A percentile compares a stretch with the other conserved stretches of the same genome.
These are phyloP conservation scores for Panicum virgatum DNA, from an alignment of 202 grass and related monocot species.

Conservation along the genomic window DNA sequence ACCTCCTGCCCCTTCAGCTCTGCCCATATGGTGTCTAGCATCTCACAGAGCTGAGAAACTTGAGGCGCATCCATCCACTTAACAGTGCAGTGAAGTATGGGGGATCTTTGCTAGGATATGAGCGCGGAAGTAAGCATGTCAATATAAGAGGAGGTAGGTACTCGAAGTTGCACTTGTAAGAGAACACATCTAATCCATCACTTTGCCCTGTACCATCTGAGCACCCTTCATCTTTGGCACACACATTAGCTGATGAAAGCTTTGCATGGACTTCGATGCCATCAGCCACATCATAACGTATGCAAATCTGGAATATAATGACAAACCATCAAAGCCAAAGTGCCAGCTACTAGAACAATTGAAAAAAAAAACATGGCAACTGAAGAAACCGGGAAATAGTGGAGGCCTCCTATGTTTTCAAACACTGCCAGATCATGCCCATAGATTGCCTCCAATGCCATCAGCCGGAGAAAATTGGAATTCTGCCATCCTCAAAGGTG, in stretches of 20 bases:
- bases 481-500: too few relatives aligned
- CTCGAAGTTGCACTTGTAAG: conserved; percentile 51
- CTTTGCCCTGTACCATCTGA: neutral
- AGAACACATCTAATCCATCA: conserved; percentile 38
- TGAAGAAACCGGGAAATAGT: conserved; percentile 61
- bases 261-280: neutral
- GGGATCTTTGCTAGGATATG: conserved; percentile 69
- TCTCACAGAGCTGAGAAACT: conserved; percentile 61
- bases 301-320: neutral
- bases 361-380: neutral
- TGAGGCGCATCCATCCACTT: conserved; percentile 59
- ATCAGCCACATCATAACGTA: neutral
- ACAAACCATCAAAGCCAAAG: conserved; percentile 2
- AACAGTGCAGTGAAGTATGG: conserved; percentile 58
- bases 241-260: neutral
- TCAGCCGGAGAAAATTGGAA: too few relatives aligned
- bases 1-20: conserved; percentile 68
- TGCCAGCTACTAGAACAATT: neutral
- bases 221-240: conserved; percentile 4
- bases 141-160: conserved; percentile 66
- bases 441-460: conserved; percentile 78
- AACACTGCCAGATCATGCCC: conserved; percentile 50
- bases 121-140: conserved; percentile 59
- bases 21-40: conserved; percentile 62
- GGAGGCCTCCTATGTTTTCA: conserved; percentile 48